Evolutionary conservation across 2,329 filamentous ascomycete species (phyloP).

Genomic region (Clarireedia monteithiana): DNA sequence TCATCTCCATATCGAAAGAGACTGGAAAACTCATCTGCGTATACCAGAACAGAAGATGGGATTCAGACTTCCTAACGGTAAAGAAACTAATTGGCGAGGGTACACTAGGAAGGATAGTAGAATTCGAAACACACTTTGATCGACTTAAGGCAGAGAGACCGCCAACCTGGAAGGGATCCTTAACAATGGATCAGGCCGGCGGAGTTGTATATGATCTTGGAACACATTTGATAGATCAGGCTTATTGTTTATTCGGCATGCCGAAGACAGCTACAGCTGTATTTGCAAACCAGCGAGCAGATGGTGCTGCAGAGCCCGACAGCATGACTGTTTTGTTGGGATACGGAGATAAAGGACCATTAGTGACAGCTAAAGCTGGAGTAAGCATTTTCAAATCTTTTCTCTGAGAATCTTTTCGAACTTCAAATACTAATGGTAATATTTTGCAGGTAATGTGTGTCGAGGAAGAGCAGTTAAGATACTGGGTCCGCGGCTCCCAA

Average conservation of each 20-base stretch:
- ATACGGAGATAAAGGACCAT: constrained; percentile 49
- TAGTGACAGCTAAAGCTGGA: constrained; percentile 63
- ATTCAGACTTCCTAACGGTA: constrained; percentile 68
- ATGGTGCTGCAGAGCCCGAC: constrained; percentile 43
- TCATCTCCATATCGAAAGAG: constrained; percentile 37
- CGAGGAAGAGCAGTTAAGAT: constrained; percentile 62
- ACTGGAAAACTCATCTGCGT: constrained; percentile 37
- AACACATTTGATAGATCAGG: constrained; percentile 70
- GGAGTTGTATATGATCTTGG: constrained; percentile 68
- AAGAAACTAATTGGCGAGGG: constrained; percentile 51
- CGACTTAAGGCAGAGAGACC: constrained; percentile 56
- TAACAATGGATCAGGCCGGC: constrained; percentile 53
- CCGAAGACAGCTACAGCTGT: constrained; percentile 61
- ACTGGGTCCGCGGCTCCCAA: constrained; percentile 68
- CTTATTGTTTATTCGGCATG: constrained; percentile 60
- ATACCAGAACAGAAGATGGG: constrained; percentile 55
- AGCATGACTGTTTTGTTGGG: constrained; percentile 56
- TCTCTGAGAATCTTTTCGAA: neutral
- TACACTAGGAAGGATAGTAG: constrained; percentile 61
- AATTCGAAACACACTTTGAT: constrained; percentile 77
- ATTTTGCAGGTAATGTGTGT: constrained; percentile 47
- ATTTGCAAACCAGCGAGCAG: constrained; percentile 57
- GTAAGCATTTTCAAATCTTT: constrained; percentile 19
- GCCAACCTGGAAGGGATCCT: constrained; percentile 57
- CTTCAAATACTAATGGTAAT: neutral